A percentile compares a stretch with the other conserved stretches of the same genome.
These are phyloP conservation scores for Fomitopsis pinicola DNA, from an alignment of 1,284 basidiomycete genomes.

Conservation along the genomic window DNA sequence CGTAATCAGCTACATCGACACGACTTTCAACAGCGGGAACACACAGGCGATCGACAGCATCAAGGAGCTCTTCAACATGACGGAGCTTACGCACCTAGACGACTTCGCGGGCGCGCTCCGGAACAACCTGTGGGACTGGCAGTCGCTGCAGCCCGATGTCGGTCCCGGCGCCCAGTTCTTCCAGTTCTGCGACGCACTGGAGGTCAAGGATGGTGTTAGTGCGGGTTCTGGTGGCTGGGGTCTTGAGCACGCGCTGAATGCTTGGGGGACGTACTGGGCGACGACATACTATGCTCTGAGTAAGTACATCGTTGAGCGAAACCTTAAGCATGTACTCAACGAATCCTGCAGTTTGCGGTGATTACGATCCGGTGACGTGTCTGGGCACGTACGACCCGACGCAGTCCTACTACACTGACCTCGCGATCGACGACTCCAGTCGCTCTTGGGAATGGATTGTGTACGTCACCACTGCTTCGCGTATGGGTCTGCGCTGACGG, in stretches of 20 bases:
- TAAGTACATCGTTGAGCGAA: constrained; percentile 24
- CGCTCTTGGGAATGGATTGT: constrained; percentile 64
- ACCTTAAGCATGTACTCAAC: neutral
- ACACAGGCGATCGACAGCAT: constrained; percentile 42
- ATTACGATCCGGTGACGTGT: constrained; percentile 42
- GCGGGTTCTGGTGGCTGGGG: constrained; percentile 60
- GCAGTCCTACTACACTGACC: constrained; percentile 46
- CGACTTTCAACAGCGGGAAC: constrained; percentile 44
- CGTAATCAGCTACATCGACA: constrained; percentile 61
- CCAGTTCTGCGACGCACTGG: constrained; percentile 69
- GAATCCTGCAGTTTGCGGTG: constrained; percentile 38
- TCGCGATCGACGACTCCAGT: constrained; percentile 42
- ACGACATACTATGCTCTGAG: constrained; percentile 36
- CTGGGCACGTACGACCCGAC: constrained; percentile 53
- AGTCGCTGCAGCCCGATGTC: constrained; percentile 44
- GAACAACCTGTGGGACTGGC: constrained; percentile 54
- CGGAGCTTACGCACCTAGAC: constrained; percentile 52
- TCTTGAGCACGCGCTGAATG: constrained; percentile 51
- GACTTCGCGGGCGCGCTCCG: constrained; percentile 63
- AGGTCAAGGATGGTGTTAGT: constrained; percentile 57
- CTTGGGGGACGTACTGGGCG: constrained; percentile 60
- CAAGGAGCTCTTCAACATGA: constrained; percentile 57
- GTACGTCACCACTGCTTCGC: constrained; percentile 26
- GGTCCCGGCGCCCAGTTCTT: constrained; percentile 44
- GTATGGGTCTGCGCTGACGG: neutral